A percentile compares a stretch with the other conserved stretches of the same genome.
phyloP scores from a whole-genome alignment of 2,329 filamentous ascomycete genomes.

The Trichoderma asperellum region DNA sequence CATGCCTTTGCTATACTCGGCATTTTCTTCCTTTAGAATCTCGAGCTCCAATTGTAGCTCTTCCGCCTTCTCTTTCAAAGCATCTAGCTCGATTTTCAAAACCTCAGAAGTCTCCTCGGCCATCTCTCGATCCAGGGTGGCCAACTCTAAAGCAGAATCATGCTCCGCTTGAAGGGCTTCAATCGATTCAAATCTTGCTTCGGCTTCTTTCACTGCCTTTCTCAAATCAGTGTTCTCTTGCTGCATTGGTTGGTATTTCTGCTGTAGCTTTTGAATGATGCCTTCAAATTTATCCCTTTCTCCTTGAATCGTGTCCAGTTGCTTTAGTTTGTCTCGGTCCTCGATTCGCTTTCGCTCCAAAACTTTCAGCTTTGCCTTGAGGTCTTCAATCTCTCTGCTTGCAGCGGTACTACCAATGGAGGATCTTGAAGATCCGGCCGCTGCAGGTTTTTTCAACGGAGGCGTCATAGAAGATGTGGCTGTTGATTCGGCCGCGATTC shows the following conservation, averaged over 20 bases:
- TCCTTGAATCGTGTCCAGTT: constrained; percentile 72
- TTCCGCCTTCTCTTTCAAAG: constrained; percentile 74
- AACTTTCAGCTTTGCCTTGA: constrained; percentile 84
- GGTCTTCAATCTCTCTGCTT: constrained; percentile 76
- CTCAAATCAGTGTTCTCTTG: constrained; percentile 77
- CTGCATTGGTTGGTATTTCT: constrained; percentile 84
- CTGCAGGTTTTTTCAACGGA: constrained; percentile 38
- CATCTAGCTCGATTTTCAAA: constrained; percentile 77
- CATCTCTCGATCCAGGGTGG: constrained; percentile 90
- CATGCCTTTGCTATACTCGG: constrained; percentile 81
- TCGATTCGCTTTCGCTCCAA: constrained; percentile 86
- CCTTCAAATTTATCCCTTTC: constrained; percentile 78
- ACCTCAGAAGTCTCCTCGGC: constrained; percentile 90
- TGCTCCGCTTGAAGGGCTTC: constrained; percentile 80
- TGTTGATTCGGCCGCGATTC: constrained; percentile 49
- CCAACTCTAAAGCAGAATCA: constrained; percentile 82
- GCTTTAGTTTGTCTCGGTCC: constrained; percentile 82
- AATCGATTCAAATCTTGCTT: constrained; percentile 67
- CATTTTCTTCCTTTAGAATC: constrained; percentile 83
- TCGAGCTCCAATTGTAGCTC: constrained; percentile 89
- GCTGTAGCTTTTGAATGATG: constrained; percentile 88
- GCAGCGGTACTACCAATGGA: constrained; percentile 55
- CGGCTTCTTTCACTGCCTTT: constrained; percentile 76
- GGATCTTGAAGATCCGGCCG: constrained; percentile 37
- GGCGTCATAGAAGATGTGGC: constrained; percentile 40